Percentiles rank a stretch among this genome's conserved stretches.
Conservation (phyloP, 73 alveolate species). For the Paramecium biaurelia region DNA sequence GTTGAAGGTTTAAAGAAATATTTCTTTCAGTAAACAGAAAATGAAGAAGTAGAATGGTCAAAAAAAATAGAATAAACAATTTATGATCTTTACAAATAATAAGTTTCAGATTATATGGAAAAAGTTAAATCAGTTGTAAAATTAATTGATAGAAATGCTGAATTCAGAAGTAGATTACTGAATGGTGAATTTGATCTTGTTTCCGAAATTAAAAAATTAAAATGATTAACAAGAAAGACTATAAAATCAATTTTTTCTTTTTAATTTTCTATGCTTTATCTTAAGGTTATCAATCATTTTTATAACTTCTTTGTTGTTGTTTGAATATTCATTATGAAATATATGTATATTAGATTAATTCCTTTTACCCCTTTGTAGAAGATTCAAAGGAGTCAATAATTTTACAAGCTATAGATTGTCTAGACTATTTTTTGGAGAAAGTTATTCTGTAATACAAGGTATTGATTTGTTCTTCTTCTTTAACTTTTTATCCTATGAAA, state of each 20-base stretch:
- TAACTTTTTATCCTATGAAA: neutral
- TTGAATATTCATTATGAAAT: neutral
- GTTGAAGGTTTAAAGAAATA: neutral
- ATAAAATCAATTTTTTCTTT: neutral
- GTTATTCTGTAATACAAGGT: neutral
- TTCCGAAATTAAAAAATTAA: neutral
- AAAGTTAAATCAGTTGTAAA: neutral
- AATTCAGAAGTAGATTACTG: neutral
- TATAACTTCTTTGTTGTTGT: neutral
- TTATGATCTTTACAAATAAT: neutral
- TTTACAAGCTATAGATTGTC: neutral
- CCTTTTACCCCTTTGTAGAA: neutral
- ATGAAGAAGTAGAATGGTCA: neutral
- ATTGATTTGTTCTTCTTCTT: neutral
- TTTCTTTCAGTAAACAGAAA: neutral
- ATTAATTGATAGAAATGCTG: neutral
- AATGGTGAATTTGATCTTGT: neutral
- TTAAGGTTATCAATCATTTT: neutral
- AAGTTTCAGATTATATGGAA: neutral
- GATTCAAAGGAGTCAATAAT: neutral
- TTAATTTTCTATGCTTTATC: neutral
- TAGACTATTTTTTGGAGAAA: neutral
- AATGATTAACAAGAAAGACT: conserved; percentile 26
- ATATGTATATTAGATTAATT: neutral
- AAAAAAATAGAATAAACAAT: neutral